Evolutionary conservation across 2,329 filamentous ascomycete genomes (phyloP).

Genomic region (Blastomyces percursus): DNA sequence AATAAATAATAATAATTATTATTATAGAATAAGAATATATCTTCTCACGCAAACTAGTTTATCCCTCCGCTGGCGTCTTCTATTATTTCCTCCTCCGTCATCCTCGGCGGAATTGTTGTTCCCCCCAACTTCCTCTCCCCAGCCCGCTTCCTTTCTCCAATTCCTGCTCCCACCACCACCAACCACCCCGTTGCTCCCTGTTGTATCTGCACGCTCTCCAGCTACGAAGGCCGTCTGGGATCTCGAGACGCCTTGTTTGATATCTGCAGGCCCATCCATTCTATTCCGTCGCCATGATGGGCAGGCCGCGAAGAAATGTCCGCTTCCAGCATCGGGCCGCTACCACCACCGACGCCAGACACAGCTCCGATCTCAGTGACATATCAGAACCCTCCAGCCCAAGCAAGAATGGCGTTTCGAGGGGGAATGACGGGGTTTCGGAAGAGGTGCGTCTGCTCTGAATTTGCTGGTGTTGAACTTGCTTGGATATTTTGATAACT

Average conservation of each 20-base stretch:
- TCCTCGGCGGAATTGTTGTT: background rate
- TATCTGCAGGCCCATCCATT: background rate
- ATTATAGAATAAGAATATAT: background rate
- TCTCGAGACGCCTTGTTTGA: constrained; percentile 1
- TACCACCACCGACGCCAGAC: constrained; percentile 40
- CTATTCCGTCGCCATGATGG: constrained; percentile 30
- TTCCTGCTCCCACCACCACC: background rate
- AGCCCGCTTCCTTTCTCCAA: background rate
- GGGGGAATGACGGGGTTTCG: constrained; percentile 24
- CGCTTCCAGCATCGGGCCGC: constrained; percentile 44
- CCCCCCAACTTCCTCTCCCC: background rate
- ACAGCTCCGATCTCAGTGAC: constrained; percentile 46
- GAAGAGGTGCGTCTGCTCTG: constrained; percentile 14
- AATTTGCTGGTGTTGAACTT: background rate
- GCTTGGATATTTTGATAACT: constrained; percentile 1
- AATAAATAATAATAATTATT: background rate
- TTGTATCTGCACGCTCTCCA: background rate
- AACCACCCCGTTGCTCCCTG: background rate
- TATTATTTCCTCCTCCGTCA: background rate
- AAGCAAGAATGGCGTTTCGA: constrained; percentile 32
- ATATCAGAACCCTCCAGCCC: constrained; percentile 43
- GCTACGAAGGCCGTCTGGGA: constrained; percentile 1
- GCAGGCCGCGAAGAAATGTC: constrained; percentile 47
- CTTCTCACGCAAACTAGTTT: background rate
- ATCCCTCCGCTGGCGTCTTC: background rate